Conservation (phyloP, 2,329 filamentous ascomycete genomes). For the Fusarium xyrophilum region DNA sequence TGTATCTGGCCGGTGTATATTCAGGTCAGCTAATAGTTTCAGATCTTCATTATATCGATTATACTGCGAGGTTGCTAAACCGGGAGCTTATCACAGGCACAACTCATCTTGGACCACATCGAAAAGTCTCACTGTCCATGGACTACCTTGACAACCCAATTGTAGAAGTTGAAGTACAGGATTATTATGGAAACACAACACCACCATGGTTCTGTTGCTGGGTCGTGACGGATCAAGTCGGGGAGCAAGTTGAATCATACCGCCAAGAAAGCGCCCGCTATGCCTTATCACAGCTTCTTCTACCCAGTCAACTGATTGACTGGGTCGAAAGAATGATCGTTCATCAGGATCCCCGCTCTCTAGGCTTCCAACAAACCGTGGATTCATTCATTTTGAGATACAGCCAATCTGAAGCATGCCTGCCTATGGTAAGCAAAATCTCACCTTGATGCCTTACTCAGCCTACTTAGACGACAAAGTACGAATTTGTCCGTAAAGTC, state of each 20-base stretch:
- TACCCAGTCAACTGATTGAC: slow-evolving; percentile 29
- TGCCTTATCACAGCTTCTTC: slow-evolving; percentile 38
- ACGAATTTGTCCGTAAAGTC: slow-evolving; percentile 38
- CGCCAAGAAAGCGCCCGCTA: slow-evolving; percentile 40
- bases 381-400: slow-evolving; percentile 41
- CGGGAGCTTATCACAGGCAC: slow-evolving; percentile 42
- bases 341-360: slow-evolving; percentile 36
- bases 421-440: slow-evolving; percentile 36
- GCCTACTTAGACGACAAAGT: slow-evolving; percentile 19
- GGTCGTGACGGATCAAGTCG: slow-evolving; percentile 41
- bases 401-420: slow-evolving; percentile 27
- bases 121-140: slow-evolving; percentile 38
- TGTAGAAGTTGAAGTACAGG: slow-evolving; percentile 37
- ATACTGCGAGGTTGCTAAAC: slow-evolving; percentile 39
- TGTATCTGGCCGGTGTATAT: neutral
- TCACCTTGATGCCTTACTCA: neutral
- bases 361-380: slow-evolving; percentile 41
- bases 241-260: slow-evolving; percentile 38
- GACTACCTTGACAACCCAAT: slow-evolving; percentile 40
- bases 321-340: slow-evolving; percentile 39
- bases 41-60: slow-evolving; percentile 43
- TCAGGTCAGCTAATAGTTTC: neutral
- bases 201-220: slow-evolving; percentile 42
- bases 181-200: slow-evolving; percentile 36
- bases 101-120: slow-evolving; percentile 39